phyloP scores from a whole-genome alignment of 164 flowering plant species.

The Platanus orientalis region DNA sequence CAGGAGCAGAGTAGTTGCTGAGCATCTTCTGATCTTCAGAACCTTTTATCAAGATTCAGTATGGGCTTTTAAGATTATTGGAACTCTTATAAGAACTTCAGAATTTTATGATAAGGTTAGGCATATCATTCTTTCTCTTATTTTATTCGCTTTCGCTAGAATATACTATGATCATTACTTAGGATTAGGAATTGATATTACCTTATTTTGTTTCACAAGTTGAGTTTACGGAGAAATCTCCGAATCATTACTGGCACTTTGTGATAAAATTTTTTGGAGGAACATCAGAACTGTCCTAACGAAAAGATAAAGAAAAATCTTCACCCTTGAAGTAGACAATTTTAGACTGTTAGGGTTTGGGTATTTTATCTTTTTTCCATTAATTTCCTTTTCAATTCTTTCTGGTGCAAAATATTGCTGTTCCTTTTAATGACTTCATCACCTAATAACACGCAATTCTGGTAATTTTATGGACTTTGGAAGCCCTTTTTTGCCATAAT shows the following conservation, averaged over 20 bases:
- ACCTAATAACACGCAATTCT: too few relatives aligned
- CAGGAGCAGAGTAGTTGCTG: conserved; percentile 2
- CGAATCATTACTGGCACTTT: not conserved
- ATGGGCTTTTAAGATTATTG: not conserved
- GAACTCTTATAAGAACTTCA: too few relatives aligned
- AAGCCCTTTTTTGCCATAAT: too few relatives aligned
- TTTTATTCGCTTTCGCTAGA: too few relatives aligned
- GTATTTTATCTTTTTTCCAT: not conserved
- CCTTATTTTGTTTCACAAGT: not conserved
- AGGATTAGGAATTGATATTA: not conserved
- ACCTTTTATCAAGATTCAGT: not conserved
- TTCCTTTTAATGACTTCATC: too few relatives aligned
- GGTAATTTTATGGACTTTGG: too few relatives aligned
- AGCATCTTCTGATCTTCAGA: conserved; percentile 1
- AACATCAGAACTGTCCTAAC: not conserved
- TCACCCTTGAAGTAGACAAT: not conserved
- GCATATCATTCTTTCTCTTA: too few relatives aligned
- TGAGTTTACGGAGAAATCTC: not conserved
- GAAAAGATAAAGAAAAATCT: not conserved
- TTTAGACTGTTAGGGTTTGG: not conserved
- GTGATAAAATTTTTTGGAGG: too few relatives aligned
- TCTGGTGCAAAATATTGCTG: too few relatives aligned
- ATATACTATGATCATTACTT: not conserved
- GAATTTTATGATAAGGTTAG: too few relatives aligned
- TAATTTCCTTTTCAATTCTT: not conserved